Base-by-base conservation (phyloP, 2,329 filamentous ascomycete genomes). In the Aspergillus intermedius region DNA sequence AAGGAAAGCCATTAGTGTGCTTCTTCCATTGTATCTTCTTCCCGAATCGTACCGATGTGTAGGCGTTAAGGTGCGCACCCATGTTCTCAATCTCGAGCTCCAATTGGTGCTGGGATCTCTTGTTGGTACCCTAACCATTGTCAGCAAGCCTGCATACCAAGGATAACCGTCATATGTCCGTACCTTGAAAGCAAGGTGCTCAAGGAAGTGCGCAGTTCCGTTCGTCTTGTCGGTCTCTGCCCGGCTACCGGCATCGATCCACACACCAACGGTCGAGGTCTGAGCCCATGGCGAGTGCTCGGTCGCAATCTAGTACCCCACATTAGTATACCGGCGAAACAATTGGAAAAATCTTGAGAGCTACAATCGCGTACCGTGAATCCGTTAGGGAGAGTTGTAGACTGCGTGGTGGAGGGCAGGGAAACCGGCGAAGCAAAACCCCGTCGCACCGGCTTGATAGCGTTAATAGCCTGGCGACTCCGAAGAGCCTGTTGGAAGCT, bases 51-150 rank as follows among this genome's bases (percentile, higher is more conserved):
- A 96, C 91, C 79, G 91, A 97, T 65, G 93, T 98, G 80, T 98
- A 98, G 72, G 93, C 93, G 76, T 98, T 98, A 65, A 98, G 82
- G 78, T 98, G 93, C 58, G 89, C 93, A 72, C 93, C 93, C 88
- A 98, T 96, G 79, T 98, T 98, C 82, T 98, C 93, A 69, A 98
- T 97, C 80, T 98, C 93, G 58, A 98, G 85, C 79, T 98, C 93
- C 71, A 98, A 81, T 78, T 98, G 93, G 72, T 94, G 87, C 76
- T 98, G 93, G 58, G 87, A 90, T 74, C 93, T 84, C 79, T 87
- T 95, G 74, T 87, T 81, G 61, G 93, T 98, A 64, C 93, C 93
- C 91, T 74, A 51, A 19, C 50, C 39, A 21, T 46, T 23, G 48
- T 60, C 49, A 59, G 50, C 50, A 23, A 37, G 13, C n/a, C 15